Percentiles rank a stretch among this genome's conserved stretches.
Conservation (phyloP, 2,329 filamentous ascomycete genomes). For the Claviceps sp. region DNA sequence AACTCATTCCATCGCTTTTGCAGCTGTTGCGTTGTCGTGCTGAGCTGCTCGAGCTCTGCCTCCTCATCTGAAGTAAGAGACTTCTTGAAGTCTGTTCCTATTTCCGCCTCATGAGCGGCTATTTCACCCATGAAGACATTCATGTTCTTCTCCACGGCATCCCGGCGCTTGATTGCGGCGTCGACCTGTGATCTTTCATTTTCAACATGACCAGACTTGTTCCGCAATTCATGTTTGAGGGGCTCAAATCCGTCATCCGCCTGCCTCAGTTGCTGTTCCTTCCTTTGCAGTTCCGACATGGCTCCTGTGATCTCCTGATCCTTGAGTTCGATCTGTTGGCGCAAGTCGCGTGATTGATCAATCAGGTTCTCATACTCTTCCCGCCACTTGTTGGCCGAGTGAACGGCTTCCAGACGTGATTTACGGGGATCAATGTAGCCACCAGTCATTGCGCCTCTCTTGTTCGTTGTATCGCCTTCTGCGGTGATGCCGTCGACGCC, state of each 20-base stretch:
- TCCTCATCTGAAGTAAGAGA: constrained; percentile 75
- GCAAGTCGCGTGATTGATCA: constrained; percentile 51
- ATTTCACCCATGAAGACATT: constrained; percentile 65
- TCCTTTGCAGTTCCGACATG: constrained; percentile 71
- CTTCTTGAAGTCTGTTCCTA: constrained; percentile 84
- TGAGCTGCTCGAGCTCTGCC: constrained; percentile 59
- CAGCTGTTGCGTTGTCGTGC: constrained; percentile 55
- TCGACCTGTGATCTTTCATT: constrained; percentile 63
- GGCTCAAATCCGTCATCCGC: constrained; percentile 74
- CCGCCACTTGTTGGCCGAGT: constrained; percentile 60
- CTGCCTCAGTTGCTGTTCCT: constrained; percentile 64
- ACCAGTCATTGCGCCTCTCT: constrained; percentile 88
- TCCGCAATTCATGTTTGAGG: constrained; percentile 60
- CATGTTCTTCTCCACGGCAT: constrained; percentile 61
- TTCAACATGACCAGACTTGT: constrained; percentile 62
- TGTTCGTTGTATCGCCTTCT: constrained; percentile 89
- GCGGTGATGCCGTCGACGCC: constrained; percentile 86
- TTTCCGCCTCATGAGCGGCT: constrained; percentile 63
- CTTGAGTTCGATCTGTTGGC: constrained; percentile 57
- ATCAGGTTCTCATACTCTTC: constrained; percentile 58
- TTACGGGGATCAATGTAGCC: constrained; percentile 80
- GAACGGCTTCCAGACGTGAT: constrained; percentile 77
- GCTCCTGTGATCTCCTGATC: constrained; percentile 83
- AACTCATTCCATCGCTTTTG: constrained; percentile 65
- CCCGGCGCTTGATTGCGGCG: constrained; percentile 47